These are phyloP conservation scores for Fusarium coicis DNA, from an alignment of 2,329 filamentous ascomycete species.

Conservation along the genomic window DNA sequence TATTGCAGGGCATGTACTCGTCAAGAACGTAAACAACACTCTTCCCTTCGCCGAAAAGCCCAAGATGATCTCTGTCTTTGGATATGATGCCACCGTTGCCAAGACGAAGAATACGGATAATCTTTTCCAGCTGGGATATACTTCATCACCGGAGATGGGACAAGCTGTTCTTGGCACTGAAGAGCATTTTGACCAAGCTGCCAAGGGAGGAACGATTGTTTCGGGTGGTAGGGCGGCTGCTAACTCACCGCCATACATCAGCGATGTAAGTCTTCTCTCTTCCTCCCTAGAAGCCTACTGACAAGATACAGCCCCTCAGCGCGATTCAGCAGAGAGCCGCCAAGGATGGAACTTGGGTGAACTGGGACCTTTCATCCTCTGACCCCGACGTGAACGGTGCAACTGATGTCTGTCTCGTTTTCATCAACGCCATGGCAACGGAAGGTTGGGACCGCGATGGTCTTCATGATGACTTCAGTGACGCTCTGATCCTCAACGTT, in stretches of 20 bases:
- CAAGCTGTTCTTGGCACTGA: conserved; percentile 56
- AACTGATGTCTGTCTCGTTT: conserved; percentile 78
- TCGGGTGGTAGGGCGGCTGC: conserved; percentile 63
- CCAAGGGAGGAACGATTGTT: conserved; percentile 62
- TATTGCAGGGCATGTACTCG: conserved; percentile 71
- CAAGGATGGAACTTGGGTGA: conserved; percentile 66
- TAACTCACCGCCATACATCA: conserved; percentile 61
- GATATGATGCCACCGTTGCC: conserved; percentile 70
- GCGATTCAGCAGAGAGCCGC: conserved; percentile 64
- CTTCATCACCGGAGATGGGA: conserved; percentile 58
- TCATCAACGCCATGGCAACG: conserved; percentile 81
- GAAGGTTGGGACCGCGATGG: conserved; percentile 78
- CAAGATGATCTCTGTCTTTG: conserved; percentile 66
- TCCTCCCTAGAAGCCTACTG: not conserved
- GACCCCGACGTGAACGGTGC: conserved; percentile 51
- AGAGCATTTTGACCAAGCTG: conserved; percentile 60
- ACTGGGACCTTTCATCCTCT: conserved; percentile 55
- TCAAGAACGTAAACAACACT: conserved; percentile 75
- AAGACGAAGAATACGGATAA: conserved; percentile 60
- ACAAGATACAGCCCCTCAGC: conserved; percentile 22
- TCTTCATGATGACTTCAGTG: conserved; percentile 75
- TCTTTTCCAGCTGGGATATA: conserved; percentile 59
- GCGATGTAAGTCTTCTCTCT: conserved; percentile 50
- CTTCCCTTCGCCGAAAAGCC: conserved; percentile 71
- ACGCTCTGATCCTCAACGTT: conserved; percentile 67